These are phyloP conservation scores for Lagenidium giganteum DNA, from an alignment of 352 stramenopile genomes.

Conservation along the genomic window DNA sequence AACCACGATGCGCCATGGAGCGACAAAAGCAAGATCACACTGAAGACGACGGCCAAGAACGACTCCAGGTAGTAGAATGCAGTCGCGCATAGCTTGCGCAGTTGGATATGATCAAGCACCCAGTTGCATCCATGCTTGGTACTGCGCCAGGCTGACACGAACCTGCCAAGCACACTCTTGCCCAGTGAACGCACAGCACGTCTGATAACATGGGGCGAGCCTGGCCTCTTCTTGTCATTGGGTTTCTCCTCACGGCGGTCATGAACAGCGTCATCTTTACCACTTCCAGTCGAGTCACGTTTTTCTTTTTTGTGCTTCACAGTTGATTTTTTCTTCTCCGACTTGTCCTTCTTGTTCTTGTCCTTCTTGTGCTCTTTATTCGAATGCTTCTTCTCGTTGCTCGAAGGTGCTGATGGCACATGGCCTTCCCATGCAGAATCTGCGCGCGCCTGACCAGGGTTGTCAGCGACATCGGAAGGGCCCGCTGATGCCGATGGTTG, in stretches of 20 bases:
- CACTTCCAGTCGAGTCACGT: constrained; percentile 27
- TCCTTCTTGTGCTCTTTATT: constrained; percentile 46
- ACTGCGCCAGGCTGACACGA: constrained; percentile 4
- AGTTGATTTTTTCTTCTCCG: constrained; percentile 32
- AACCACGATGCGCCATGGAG: constrained; percentile 72
- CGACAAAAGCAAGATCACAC: constrained; percentile 57
- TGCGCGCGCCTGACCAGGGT: not conserved
- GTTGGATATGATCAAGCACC: constrained; percentile 29
- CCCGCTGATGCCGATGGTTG: no score
- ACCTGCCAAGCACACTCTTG: constrained; percentile 1
- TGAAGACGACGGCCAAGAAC: constrained; percentile 59
- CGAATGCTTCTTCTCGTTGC: constrained; percentile 25
- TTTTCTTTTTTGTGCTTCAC: constrained; percentile 51
- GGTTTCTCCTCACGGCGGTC: constrained; percentile 25
- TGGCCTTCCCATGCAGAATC: not conserved
- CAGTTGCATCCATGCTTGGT: constrained; percentile 16
- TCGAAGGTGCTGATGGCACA: not conserved
- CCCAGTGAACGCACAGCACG: constrained; percentile 3
- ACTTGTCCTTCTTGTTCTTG: constrained; percentile 52
- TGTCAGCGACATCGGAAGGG: not conserved
- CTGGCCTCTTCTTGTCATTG: constrained; percentile 4
- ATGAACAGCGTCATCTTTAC: constrained; percentile 30
- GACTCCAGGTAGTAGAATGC: constrained; percentile 59
- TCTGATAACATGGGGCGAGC: not conserved
- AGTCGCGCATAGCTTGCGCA: constrained; percentile 33